A percentile compares a stretch with the other conserved stretches of the same genome.
These are phyloP conservation scores for Solidago caesia DNA, from an alignment of 129 eudicot genomes.

Conservation along the genomic window DNA sequence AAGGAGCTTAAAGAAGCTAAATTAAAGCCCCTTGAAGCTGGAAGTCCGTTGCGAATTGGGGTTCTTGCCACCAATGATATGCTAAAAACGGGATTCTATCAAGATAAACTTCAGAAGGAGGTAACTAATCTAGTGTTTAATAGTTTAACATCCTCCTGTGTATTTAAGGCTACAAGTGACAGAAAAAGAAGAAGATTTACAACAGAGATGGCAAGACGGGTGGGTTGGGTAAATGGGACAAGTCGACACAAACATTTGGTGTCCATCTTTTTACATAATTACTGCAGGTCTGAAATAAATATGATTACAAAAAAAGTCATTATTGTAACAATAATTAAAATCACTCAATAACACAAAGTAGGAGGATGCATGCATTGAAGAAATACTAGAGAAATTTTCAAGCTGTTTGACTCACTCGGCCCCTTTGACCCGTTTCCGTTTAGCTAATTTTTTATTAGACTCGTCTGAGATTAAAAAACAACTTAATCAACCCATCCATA, in stretches of 20 bases:
- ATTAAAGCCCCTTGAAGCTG: conserved; percentile 77
- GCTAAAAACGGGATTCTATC: conserved; percentile 54
- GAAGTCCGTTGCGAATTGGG: conserved; percentile 62
- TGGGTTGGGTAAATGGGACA: neutral
- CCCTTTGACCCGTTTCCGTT: neutral
- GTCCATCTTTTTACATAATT: neutral
- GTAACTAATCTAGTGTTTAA: conserved; percentile 24
- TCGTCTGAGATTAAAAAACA: neutral
- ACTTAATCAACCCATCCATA: neutral
- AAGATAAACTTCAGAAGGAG: conserved; percentile 65
- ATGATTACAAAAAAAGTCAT: neutral
- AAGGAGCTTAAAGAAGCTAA: conserved; percentile 74
- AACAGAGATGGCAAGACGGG: neutral
- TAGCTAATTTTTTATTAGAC: neutral
- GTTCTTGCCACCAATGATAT: conserved; percentile 51
- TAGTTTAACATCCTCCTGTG: neutral
- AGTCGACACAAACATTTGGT: neutral
- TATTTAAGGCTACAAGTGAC: neutral
- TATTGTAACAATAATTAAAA: neutral
- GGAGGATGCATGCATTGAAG: neutral
- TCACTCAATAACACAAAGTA: neutral
- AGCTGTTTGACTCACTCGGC: neutral
- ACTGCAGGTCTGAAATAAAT: too few relatives aligned
- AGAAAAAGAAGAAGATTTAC: too few relatives aligned
- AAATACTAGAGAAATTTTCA: neutral